Conservation (phyloP, 192 early-diverging fungal species). For the Lunasporangiospora selenospora region DNA sequence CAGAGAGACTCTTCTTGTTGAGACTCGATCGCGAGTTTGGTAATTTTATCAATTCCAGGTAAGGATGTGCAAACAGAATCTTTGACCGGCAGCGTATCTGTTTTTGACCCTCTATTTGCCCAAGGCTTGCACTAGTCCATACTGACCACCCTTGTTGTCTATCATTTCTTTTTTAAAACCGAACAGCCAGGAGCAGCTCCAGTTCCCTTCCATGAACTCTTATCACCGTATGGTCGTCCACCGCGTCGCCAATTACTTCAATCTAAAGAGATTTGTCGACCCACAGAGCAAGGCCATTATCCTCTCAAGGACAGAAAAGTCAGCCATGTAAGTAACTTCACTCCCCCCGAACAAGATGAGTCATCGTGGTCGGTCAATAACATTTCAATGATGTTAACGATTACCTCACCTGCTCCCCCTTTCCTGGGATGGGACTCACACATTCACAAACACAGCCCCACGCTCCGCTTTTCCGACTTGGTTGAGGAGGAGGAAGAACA, state of each 20-base stretch:
- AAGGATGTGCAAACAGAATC: constrained; percentile 27
- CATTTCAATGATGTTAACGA: too few relatives aligned
- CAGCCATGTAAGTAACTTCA: constrained; percentile 60
- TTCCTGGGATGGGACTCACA: neutral
- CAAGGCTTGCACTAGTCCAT: too few relatives aligned
- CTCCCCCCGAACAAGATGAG: too few relatives aligned
- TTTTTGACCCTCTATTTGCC: too few relatives aligned
- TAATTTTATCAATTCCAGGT: constrained; percentile 65
- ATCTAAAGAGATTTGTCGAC: constrained; percentile 67
- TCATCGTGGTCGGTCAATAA: too few relatives aligned
- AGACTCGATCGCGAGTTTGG: constrained; percentile 71
- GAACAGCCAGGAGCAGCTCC: constrained; percentile 59
- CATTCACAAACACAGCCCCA: too few relatives aligned
- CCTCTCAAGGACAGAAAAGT: constrained; percentile 59
- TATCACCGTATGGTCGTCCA: constrained; percentile 81
- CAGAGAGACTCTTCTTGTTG: constrained; percentile 72
- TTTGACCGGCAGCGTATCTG: neutral
- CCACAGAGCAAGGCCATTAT: constrained; percentile 57
- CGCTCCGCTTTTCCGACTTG: constrained; percentile 55
- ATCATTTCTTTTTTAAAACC: too few relatives aligned
- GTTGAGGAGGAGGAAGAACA: constrained; percentile 55
- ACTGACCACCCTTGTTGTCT: too few relatives aligned
- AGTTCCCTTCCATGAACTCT: constrained; percentile 73
- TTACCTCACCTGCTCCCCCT: neutral
- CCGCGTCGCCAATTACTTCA: constrained; percentile 72